Conservation (phyloP, 176 grass and related monocot genomes). For the Dendrocalamus sinicus region DNA sequence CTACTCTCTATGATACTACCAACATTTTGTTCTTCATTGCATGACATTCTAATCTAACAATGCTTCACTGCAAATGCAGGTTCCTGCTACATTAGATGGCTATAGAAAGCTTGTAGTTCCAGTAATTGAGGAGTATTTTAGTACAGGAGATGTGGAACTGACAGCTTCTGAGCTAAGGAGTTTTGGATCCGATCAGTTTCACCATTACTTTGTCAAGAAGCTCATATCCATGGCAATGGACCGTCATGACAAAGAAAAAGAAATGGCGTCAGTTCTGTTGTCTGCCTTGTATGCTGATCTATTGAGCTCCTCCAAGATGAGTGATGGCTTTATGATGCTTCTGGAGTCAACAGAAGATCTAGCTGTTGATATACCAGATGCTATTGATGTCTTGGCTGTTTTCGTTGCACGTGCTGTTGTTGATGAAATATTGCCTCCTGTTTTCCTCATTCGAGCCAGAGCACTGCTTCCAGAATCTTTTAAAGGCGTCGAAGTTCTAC, state of each 20-base stretch:
- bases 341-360: conserved; percentile 78
- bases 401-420: conserved; percentile 78
- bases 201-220: conserved; percentile 78
- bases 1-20: conserved; percentile 13
- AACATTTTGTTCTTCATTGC: conserved; percentile 19
- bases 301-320: conserved; percentile 64
- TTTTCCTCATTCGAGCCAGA: conserved; percentile 68
- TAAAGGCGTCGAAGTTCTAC: conserved; percentile 69
- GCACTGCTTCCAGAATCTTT: conserved; percentile 60
- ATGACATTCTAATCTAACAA: conserved; percentile 22
- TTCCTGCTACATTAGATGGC: conserved; percentile 61
- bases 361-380: conserved; percentile 77
- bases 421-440: conserved; percentile 78
- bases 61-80: conserved; percentile 44
- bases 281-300: conserved; percentile 76
- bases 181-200: conserved; percentile 69
- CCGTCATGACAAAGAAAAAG: conserved; percentile 88
- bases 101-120: conserved; percentile 70
- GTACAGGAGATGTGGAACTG: conserved; percentile 76
- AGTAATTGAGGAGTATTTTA: conserved; percentile 82
- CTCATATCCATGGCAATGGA: conserved; percentile 93
- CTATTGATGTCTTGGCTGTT: conserved; percentile 68
- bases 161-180: conserved; percentile 62
- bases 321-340: conserved; percentile 77
- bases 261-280: conserved; percentile 81